Percentiles rank a stretch among this genome's conserved stretches.
Evolutionary conservation across 495 filamentous ascomycete species (phyloP).

Genomic region (Xylaria intraflava): DNA sequence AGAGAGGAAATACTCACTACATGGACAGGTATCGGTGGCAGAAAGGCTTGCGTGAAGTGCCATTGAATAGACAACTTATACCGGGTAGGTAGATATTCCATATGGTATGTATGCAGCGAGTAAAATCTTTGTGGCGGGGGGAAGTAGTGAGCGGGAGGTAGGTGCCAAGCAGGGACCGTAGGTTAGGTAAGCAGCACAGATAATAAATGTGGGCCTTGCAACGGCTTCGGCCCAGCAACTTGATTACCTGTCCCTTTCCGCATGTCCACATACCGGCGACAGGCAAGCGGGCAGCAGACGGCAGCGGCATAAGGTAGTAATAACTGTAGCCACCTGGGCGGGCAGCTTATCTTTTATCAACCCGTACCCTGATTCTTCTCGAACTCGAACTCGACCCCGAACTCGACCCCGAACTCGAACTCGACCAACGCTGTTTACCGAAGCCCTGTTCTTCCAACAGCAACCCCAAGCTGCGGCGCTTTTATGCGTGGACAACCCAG

Average conservation of each 20-base stretch:
- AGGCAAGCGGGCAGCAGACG: neutral
- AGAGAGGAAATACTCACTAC: too few species aligned
- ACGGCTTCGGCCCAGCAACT: neutral
- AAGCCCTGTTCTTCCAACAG: neutral
- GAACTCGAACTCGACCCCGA: neutral
- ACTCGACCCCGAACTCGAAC: neutral
- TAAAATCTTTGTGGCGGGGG: too few species aligned
- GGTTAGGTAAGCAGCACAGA: neutral
- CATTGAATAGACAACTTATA: too few species aligned
- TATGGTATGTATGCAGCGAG: too few species aligned
- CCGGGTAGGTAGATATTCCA: too few species aligned
- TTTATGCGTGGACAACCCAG: neutral
- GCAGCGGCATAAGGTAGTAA: neutral
- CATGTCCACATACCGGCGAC: neutral
- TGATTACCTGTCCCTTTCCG: constrained; percentile 10
- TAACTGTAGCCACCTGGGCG: neutral
- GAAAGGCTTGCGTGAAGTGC: too few species aligned
- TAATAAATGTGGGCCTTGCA: neutral
- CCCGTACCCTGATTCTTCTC: neutral
- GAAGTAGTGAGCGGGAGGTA: too few species aligned
- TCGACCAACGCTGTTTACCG: neutral
- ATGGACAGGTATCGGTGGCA: too few species aligned
- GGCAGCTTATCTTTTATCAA: neutral
- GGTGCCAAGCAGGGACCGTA: neutral
- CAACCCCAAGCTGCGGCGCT: neutral